Conservation (phyloP, 2,329 filamentous ascomycete genomes). For the Teratosphaeria gauchensis region DNA sequence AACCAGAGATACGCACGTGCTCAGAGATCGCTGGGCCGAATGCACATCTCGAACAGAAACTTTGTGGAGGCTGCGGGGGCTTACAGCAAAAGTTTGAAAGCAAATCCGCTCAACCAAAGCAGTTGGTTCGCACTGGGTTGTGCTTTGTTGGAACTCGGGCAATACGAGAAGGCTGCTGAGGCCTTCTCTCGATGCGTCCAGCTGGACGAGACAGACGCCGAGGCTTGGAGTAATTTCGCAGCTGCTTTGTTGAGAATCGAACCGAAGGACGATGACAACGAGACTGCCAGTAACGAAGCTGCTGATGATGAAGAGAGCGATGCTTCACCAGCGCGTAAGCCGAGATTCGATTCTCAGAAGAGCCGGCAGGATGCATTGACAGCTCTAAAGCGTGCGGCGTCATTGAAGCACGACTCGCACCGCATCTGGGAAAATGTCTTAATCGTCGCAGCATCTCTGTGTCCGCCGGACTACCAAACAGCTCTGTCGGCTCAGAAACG, state of each 20-base stretch:
- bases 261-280: conserved; percentile 10
- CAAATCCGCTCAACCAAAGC: conserved; percentile 71
- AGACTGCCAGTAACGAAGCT: conserved; percentile 4
- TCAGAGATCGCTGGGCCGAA: conserved; percentile 74
- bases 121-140: conserved; percentile 90
- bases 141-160: conserved; percentile 66
- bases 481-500: conserved; percentile 65
- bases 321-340: conserved; percentile 11
- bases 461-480: conserved; percentile 64
- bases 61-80: conserved; percentile 62
- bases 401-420: conserved; percentile 74
- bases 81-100: conserved; percentile 65
- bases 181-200: conserved; percentile 77
- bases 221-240: conserved; percentile 91
- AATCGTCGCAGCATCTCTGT: conserved; percentile 69
- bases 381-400: conserved; percentile 79
- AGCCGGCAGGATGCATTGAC: conserved; percentile 60
- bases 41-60: conserved; percentile 59
- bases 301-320: conserved; percentile 28
- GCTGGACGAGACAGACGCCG: conserved; percentile 77
- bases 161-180: conserved; percentile 70
- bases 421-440: conserved; percentile 97
- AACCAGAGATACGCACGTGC: conserved; percentile 72
- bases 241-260: conserved; percentile 55
- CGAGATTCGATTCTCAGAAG: conserved; percentile 37